phyloP scores from a whole-genome alignment of 2,329 filamentous ascomycete genomes.

The Ceratocystis cacaofunesta region DNA sequence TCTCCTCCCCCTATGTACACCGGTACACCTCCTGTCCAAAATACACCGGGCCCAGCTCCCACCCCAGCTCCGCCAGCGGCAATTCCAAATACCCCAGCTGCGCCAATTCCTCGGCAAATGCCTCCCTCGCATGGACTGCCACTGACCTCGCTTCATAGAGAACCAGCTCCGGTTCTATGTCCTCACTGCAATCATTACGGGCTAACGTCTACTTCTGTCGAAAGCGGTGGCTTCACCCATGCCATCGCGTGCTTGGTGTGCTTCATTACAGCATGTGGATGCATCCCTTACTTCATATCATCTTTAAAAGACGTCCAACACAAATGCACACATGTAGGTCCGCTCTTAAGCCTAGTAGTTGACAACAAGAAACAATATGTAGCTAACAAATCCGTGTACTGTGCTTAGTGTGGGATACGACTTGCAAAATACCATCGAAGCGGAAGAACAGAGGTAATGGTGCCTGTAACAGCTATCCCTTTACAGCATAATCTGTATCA shows the following conservation, averaged over 20 bases:
- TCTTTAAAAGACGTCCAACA: conserved; percentile 20
- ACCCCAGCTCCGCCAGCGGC: not conserved
- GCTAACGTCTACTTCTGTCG: not conserved
- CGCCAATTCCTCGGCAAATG: not conserved
- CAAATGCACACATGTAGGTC: conserved; percentile 18
- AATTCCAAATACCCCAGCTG: not conserved
- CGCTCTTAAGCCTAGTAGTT: too few relatives aligned
- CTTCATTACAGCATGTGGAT: conserved; percentile 19
- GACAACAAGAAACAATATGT: not conserved
- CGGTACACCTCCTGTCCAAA: not conserved
- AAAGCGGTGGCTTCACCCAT: conserved; percentile 19
- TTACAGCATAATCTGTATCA: conserved; percentile 6
- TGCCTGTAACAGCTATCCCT: conserved; percentile 14
- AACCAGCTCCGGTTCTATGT: conserved; percentile 19
- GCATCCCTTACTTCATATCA: conserved; percentile 20
- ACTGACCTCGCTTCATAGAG: conserved; percentile 18
- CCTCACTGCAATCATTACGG: conserved; percentile 20
- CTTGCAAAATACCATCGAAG: conserved; percentile 21
- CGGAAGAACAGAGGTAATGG: conserved; percentile 20
- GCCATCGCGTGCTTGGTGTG: conserved; percentile 19
- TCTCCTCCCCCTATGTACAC: conserved; percentile 1
- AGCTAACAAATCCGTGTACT: conserved; percentile 10
- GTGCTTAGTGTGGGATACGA: conserved; percentile 19
- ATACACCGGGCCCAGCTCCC: not conserved
- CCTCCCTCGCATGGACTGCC: not conserved